These are phyloP conservation scores for Aspergillus brasiliensis DNA, from an alignment of 2,329 filamentous ascomycete species.

Conservation along the genomic window DNA sequence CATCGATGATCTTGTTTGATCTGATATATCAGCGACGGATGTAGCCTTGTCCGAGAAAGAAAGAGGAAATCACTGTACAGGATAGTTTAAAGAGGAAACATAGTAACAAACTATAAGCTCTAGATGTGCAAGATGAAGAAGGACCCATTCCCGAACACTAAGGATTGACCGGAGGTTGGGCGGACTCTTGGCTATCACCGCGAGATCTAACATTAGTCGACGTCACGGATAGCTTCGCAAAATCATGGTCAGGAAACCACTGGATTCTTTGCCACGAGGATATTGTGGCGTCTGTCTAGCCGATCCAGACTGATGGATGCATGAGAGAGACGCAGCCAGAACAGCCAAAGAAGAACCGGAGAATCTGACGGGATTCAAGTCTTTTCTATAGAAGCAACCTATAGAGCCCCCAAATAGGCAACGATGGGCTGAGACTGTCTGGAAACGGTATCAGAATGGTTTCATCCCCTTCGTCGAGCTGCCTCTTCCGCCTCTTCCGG, in stretches of 20 bases:
- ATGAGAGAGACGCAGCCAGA: background rate
- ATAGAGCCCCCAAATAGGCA: slow-evolving; percentile 19
- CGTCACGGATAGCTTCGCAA: background rate
- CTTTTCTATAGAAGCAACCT: background rate
- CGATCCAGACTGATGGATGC: background rate
- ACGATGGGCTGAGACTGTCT: slow-evolving; percentile 7
- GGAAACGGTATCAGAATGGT: slow-evolving; percentile 14
- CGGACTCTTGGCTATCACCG: no score
- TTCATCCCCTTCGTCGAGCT: background rate
- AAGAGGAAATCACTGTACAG: no score
- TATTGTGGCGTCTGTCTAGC: background rate
- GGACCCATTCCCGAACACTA: background rate
- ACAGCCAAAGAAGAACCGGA: background rate
- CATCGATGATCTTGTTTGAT: slow-evolving; percentile 78
- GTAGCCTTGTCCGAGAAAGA: background rate
- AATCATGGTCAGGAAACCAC: background rate
- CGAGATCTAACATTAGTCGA: background rate
- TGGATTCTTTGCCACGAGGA: background rate
- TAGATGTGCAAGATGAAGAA: no score
- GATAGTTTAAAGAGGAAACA: no score
- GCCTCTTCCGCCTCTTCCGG: background rate
- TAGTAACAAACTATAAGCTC: no score
- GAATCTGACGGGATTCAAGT: background rate
- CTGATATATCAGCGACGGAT: background rate
- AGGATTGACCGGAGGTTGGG: background rate